Evolutionary conservation across 169 alveolate species (phyloP).

Genomic region (Eimeria praecox): DNA sequence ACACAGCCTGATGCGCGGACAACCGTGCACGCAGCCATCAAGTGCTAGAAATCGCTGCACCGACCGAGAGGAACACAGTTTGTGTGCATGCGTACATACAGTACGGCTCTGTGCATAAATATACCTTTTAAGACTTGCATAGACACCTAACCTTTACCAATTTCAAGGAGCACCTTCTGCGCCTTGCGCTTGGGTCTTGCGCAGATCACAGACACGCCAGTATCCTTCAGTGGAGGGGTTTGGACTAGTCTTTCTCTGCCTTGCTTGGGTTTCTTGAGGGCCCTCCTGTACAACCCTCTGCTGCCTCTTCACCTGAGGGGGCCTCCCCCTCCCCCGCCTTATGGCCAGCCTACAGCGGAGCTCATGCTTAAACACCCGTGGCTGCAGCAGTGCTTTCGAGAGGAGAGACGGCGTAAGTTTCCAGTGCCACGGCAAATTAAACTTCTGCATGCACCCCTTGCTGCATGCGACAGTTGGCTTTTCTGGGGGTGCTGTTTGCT

Average conservation of each 20-base stretch:
- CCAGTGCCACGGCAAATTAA: neutral
- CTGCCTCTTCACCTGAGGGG: constrained; percentile 69
- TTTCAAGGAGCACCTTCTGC: neutral
- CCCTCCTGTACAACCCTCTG: constrained; percentile 82
- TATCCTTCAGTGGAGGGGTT: constrained; percentile 50
- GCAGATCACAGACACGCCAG: constrained; percentile 58
- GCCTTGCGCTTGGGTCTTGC: neutral
- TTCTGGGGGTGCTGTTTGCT: neutral
- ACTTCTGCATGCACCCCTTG: neutral
- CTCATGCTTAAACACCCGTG: constrained; percentile 64
- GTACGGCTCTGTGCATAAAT: neutral
- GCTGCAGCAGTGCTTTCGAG: constrained; percentile 45
- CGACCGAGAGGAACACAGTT: neutral
- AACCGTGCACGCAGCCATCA: neutral
- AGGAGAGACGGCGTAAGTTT: constrained; percentile 43
- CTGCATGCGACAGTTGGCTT: neutral
- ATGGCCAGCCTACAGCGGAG: constrained; percentile 53
- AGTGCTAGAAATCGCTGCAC: neutral
- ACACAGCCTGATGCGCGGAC: neutral
- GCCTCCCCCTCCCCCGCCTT: constrained; percentile 71
- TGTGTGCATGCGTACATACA: neutral
- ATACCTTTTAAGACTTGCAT: neutral
- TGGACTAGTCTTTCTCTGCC: constrained; percentile 72
- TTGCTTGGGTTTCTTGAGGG: constrained; percentile 83
- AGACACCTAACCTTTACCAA: no score